phyloP scores from a whole-genome alignment of 2,329 filamentous ascomycete genomes.

The Paracamarosporium sp. region DNA sequence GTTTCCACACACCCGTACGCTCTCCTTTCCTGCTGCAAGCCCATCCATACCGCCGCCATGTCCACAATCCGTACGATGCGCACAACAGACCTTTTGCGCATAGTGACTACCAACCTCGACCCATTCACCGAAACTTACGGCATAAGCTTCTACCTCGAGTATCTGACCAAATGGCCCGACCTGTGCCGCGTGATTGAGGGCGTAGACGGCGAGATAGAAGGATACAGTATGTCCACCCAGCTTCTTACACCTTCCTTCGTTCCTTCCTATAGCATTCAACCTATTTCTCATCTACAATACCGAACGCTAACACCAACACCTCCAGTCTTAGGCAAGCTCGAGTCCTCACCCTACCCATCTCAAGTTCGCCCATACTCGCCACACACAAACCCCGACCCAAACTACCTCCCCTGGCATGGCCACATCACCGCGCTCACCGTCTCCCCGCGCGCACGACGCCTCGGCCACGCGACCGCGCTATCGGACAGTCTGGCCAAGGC shows the following conservation, averaged over 20 bases:
- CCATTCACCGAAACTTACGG: slow-evolving; percentile 98
- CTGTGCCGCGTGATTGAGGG: slow-evolving; percentile 93
- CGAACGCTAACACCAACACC: slow-evolving; percentile 3
- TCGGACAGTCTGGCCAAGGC: slow-evolving; percentile 82
- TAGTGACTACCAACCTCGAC: slow-evolving; percentile 95
- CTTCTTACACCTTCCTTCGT: neutral
- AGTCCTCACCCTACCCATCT: slow-evolving; percentile 77
- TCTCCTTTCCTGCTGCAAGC: neutral
- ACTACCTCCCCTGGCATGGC: slow-evolving; percentile 99
- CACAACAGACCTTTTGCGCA: slow-evolving; percentile 75
- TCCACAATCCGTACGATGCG: slow-evolving; percentile 82
- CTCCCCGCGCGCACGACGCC: slow-evolving; percentile 80
- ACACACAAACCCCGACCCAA: slow-evolving; percentile 50
- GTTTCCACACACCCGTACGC: neutral
- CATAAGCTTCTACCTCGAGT: slow-evolving; percentile 92
- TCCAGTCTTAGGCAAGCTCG: slow-evolving; percentile 93
- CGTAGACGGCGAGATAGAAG: slow-evolving; percentile 84
- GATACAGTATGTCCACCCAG: slow-evolving; percentile 74
- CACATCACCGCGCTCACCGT: slow-evolving; percentile 97
- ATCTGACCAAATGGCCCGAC: slow-evolving; percentile 93
- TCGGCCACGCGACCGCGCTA: slow-evolving; percentile 85
- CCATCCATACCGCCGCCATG: slow-evolving; percentile 58
- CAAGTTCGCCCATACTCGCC: slow-evolving; percentile 75
- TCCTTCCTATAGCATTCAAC: neutral
- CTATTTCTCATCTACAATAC: neutral